Evolutionary conservation across 2,329 filamentous ascomycete genomes (phyloP).

Genomic region (Sclerotinia borealis): DNA sequence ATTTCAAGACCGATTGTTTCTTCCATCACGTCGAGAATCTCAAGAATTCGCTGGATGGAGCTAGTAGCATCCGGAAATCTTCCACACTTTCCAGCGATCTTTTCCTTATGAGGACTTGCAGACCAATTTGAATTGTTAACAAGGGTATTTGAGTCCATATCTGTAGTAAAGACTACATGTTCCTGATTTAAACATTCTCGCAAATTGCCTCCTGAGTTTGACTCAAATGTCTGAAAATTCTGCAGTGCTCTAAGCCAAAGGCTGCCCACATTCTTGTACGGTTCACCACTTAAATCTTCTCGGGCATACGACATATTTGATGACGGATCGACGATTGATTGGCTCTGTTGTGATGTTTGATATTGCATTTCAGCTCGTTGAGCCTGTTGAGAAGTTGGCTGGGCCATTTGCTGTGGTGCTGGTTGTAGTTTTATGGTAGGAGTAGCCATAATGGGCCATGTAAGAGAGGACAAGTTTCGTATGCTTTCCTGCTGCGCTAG

Average conservation of each 20-base stretch:
- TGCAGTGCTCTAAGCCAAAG: background rate
- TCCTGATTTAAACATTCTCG: background rate
- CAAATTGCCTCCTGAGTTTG: background rate
- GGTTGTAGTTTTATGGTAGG: no score
- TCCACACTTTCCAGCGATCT: background rate
- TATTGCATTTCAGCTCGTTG: background rate
- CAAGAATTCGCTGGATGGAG: background rate
- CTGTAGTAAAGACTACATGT: background rate
- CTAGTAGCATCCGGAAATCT: background rate
- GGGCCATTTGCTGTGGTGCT: background rate
- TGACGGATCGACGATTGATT: background rate
- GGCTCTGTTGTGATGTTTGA: background rate
- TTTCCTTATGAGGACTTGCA: background rate
- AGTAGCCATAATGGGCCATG: no score
- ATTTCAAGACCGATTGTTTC: slow-evolving; percentile 7
- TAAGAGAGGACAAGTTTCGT: no score
- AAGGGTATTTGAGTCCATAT: background rate
- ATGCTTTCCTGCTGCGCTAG: no score
- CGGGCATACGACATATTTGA: no score
- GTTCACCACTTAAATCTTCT: no score
- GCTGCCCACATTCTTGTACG: background rate
- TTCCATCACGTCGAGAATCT: slow-evolving; percentile 9
- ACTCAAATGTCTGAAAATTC: background rate
- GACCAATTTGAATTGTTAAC: background rate
- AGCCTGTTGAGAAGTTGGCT: background rate